phyloP scores from a whole-genome alignment of 345 rosid genomes.

The Dovyalis caffra region DNA sequence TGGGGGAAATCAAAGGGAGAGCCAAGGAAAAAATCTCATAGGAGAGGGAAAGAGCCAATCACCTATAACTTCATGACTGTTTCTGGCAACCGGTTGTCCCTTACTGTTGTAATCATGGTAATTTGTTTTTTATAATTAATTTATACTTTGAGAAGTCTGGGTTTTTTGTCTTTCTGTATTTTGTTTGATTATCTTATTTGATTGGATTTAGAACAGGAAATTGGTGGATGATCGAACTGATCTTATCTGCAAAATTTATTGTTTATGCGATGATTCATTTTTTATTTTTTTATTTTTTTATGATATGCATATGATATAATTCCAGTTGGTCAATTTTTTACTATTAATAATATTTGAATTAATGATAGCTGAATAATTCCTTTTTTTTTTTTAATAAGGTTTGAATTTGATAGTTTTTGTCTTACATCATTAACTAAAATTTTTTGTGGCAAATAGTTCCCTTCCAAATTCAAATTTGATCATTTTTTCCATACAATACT shows the following conservation, averaged over 20 bases:
- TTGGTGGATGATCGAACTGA: neutral
- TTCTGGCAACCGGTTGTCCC: neutral
- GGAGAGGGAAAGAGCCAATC: neutral
- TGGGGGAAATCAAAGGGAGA: slow-evolving; percentile 15
- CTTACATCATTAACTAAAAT: slow-evolving; percentile 40
- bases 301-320: neutral
- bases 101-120: neutral
- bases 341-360: neutral
- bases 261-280: neutral
- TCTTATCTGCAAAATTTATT: neutral
- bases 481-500: too few relatives aligned
- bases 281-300: neutral
- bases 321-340: neutral
- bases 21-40: slow-evolving; percentile 5
- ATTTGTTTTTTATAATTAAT: neutral
- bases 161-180: neutral
- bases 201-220: neutral
- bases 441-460: too few relatives aligned
- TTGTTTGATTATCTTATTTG: neutral
- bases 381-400: neutral
- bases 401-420: neutral
- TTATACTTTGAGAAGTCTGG: neutral
- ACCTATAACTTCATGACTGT: neutral
- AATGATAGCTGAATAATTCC: neutral
- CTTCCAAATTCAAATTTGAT: too few relatives aligned